Evolutionary conservation across 2,329 filamentous ascomycete genomes (phyloP), one percentile per base, ranked within the genome.

Genomic region (Aspergillus neotritici): DNA sequence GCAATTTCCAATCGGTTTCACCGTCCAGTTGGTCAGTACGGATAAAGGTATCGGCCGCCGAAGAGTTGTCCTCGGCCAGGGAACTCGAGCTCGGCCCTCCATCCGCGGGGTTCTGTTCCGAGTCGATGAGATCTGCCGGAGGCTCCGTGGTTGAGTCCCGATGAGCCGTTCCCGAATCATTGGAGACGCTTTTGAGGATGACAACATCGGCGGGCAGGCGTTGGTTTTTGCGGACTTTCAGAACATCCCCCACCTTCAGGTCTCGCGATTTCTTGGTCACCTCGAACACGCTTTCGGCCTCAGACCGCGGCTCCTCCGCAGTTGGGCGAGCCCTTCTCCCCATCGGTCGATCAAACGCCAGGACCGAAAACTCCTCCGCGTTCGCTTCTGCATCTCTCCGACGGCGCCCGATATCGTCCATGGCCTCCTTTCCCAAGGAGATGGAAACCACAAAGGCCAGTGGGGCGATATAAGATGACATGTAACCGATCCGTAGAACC

Each of bases 1-100:
- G 83, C 44, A 98, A 73, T 68, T 98, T 98, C 94, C 93, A 98
- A 61, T 98, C 93, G 0, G 93, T 98, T 69, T 98, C 93, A 55
- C 93, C 93, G 59, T 98, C 93, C 8, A 98, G 76, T 62, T 98
- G 93, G 65, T 98, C 93, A 2, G 94, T 98, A 47, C 93, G 80
- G 60, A 98, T 97, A 59, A 98, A 98, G 0, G 91, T 91, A 67
- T 98, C 94, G 21, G 89, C 89, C 17, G 68, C 58, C 13, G 69
- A 67, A 10, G 64, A 65, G 37, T 57, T 64, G 31, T 68, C 41
- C 11, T 61, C 59, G 30, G 53, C 52, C 9, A 52, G 51, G 16
- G 49, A 34, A 34, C 38, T 52, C n/a, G 48, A 41, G 6, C 41
- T 46, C 34, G 49, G 29, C 17, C 53, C 43, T 17, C 45, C 37